These are phyloP conservation scores for Kitagawia praeruptora DNA, from an alignment of 129 eudicot genomes.

Conservation along the genomic window DNA sequence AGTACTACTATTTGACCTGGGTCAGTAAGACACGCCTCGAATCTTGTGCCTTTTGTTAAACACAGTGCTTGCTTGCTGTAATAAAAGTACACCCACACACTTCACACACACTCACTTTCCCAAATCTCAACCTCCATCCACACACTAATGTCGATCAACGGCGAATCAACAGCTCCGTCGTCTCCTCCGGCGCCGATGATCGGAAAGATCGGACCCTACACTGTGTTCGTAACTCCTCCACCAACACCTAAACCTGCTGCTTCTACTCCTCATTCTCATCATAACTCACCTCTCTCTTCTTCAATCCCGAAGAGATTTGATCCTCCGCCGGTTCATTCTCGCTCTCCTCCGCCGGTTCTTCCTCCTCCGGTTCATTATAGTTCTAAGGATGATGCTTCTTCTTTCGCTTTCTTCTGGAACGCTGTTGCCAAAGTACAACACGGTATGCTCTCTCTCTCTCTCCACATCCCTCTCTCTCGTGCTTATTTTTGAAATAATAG, in stretches of 20 bases:
- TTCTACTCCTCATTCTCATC: constrained; percentile 13
- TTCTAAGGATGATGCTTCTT: constrained; percentile 26
- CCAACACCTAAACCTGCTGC: constrained; percentile 31
- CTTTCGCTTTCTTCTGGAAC: constrained; percentile 65
- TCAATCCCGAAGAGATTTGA: constrained; percentile 14
- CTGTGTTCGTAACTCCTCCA: constrained; percentile 86
- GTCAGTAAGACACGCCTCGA: neutral
- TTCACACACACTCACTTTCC: neutral
- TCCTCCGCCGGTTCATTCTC: constrained; percentile 51
- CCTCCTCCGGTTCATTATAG: constrained; percentile 7
- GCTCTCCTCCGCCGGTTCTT: constrained; percentile 23
- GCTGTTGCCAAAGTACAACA: constrained; percentile 76
- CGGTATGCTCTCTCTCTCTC: constrained; percentile 28
- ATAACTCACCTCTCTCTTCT: constrained; percentile 15
- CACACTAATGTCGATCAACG: constrained; percentile 45
- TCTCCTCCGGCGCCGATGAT: constrained; percentile 47
- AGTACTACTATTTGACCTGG: neutral
- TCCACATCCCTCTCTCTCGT: neutral
- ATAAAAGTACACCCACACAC: neutral
- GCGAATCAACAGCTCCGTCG: constrained; percentile 51
- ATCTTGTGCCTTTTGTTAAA: neutral
- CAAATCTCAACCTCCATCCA: neutral
- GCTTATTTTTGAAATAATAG: neutral
- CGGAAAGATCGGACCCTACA: constrained; percentile 96
- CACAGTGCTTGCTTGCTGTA: neutral